Conservation (phyloP, 2,329 filamentous ascomycete genomes). For the Trichoderma semiorbis region DNA sequence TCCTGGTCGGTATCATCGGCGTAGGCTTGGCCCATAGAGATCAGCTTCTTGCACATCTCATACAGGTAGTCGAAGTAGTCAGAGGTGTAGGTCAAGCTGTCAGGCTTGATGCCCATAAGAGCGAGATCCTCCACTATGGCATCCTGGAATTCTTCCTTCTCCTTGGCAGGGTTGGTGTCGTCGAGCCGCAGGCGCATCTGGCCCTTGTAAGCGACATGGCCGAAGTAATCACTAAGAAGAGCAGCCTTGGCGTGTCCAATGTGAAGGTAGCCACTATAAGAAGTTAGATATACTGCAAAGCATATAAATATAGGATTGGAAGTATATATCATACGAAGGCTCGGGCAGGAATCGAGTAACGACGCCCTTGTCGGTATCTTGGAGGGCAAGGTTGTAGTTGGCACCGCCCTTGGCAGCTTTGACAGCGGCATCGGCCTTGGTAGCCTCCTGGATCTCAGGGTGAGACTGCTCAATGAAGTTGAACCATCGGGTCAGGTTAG, state of each 20-base stretch:
- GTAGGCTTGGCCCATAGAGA: constrained; percentile 84
- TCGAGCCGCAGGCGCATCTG: constrained; percentile 90
- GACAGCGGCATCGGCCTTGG: constrained; percentile 67
- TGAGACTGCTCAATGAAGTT: constrained; percentile 77
- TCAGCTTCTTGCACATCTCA: constrained; percentile 77
- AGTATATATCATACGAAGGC: constrained; percentile 63
- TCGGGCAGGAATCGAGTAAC: constrained; percentile 92
- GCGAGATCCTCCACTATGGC: constrained; percentile 87
- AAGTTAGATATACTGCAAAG: constrained; percentile 10
- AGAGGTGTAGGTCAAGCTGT: constrained; percentile 82
- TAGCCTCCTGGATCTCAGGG: constrained; percentile 68
- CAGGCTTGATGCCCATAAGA: constrained; percentile 87
- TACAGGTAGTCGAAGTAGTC: constrained; percentile 95
- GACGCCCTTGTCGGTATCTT: constrained; percentile 82
- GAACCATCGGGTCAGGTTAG: constrained; percentile 84
- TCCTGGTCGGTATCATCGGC: constrained; percentile 92
- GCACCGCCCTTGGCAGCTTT: constrained; percentile 76
- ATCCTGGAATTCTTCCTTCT: constrained; percentile 95
- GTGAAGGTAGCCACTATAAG: constrained; percentile 72
- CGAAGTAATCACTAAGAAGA: constrained; percentile 93
- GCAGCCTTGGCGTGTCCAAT: constrained; percentile 95
- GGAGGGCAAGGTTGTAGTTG: constrained; percentile 84
- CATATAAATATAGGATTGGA: not conserved
- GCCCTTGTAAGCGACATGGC: constrained; percentile 87
- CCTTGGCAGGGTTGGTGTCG: constrained; percentile 95